Conservation (phyloP, 2,329 filamentous ascomycete genomes). For the Pestalotiopsis sp. region DNA sequence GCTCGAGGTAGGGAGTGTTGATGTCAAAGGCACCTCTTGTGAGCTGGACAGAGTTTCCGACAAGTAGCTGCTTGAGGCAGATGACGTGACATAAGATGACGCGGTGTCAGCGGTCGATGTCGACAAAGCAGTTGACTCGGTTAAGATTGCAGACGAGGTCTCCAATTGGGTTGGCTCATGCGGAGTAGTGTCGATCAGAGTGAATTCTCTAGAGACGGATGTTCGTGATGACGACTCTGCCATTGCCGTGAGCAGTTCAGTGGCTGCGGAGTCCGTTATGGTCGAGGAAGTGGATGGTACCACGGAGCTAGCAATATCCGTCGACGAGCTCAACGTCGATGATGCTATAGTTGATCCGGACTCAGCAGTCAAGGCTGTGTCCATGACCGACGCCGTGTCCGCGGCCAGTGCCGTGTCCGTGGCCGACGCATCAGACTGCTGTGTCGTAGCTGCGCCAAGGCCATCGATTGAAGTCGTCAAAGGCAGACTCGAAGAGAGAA, state of each 20-base stretch:
- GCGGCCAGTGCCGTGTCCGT: background rate
- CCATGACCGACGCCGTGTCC: background rate
- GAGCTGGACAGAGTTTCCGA: background rate
- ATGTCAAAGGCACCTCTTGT: background rate
- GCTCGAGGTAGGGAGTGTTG: background rate
- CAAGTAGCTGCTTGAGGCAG: background rate
- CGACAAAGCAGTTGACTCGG: background rate
- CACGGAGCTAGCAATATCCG: background rate
- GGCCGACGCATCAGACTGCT: background rate
- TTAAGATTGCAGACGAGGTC: background rate
- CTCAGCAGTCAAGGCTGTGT: background rate
- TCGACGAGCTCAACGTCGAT: background rate
- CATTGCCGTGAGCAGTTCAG: background rate
- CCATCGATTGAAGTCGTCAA: background rate
- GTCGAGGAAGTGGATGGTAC: background rate
- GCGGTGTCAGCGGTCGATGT: background rate
- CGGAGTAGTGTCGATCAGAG: conserved; percentile 12
- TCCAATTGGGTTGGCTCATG: background rate
- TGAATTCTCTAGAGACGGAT: conserved; percentile 14
- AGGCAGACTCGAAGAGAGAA: background rate
- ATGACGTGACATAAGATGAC: background rate
- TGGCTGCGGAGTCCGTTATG: background rate
- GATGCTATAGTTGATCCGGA: background rate
- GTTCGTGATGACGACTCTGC: conserved; percentile 1
- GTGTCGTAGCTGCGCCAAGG: background rate